A percentile compares a stretch with the other conserved stretches of the same genome.
These are phyloP conservation scores for Hygrophila difformis DNA, from an alignment of 257 asterid genomes.

Conservation along the genomic window DNA sequence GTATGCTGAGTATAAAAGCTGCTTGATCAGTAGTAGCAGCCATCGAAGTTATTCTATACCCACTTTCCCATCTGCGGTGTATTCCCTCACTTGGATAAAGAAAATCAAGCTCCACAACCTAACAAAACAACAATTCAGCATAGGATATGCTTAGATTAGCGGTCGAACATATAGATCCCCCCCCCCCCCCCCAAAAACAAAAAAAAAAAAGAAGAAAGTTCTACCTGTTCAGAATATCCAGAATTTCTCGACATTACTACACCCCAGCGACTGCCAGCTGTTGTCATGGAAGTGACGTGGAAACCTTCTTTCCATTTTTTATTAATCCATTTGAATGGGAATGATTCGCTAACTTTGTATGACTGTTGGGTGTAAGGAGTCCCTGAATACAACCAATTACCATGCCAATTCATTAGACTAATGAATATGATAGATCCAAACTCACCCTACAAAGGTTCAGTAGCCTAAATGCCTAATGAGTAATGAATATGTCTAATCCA, in stretches of 20 bases:
- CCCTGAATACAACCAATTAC: slow-evolving; percentile 35
- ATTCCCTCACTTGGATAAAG: slow-evolving; percentile 95
- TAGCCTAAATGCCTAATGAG: too few species aligned
- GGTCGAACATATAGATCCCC: background rate
- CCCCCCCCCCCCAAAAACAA: background rate
- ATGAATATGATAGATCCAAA: background rate
- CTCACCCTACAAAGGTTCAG: too few species aligned
- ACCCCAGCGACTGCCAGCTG: slow-evolving; percentile 99
- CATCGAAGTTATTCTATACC: slow-evolving; percentile 88
- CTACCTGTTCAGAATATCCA: slow-evolving; percentile 92
- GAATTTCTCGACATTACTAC: slow-evolving; percentile 96
- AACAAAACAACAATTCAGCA: background rate
- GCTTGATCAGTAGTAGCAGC: slow-evolving; percentile 94
- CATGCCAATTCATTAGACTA: slow-evolving; percentile 1
- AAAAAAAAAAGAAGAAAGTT: background rate
- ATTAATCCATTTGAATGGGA: slow-evolving; percentile 97
- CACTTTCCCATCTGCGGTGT: slow-evolving; percentile 91
- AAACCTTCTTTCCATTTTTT: slow-evolving; percentile 99
- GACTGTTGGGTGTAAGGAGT: slow-evolving; percentile 97
- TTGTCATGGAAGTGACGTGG: slow-evolving; percentile 97
- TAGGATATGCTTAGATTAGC: background rate
- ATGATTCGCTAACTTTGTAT: slow-evolving; percentile 93
- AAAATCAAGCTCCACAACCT: slow-evolving; percentile 98
- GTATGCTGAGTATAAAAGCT: slow-evolving; percentile 79
- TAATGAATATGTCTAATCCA: too few species aligned